Evolutionary conservation across 116 monocot species (phyloP), one percentile per base, ranked within the genome.

Genomic region (Zostera marina): DNA sequence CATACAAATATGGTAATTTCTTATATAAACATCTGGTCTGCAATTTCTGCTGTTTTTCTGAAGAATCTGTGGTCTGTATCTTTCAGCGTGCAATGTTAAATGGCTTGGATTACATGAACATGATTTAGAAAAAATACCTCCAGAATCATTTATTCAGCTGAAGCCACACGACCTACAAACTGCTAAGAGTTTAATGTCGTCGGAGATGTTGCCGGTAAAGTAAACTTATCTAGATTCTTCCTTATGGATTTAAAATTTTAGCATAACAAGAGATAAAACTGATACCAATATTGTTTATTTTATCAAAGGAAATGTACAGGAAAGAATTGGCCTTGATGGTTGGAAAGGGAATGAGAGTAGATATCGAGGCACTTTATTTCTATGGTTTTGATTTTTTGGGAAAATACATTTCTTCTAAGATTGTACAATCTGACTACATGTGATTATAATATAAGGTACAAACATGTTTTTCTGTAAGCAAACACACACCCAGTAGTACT

Each of bases 21-120:
- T 12, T 6, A 15, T 49, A 49, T 16, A 49, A 11, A 2, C 16
- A 4, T n/a, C 48, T 49, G 15, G 19, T 49, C 32, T 32, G 2
- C 16, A 16, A 7, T 16, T n/a, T 19, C 19, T 17, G 11, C 17
- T 49, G 10, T n/a, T 11, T 20, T 15, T 47, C 17, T 47, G 24
- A 24, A 10, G 0, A 10, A 11, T 3, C n/a, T 2, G 2, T 25
- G 26, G 4, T 52, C 10, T 41, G 7, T 15, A 19, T 64, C 12
- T 71, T 71, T 32, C 70, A 96, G 96, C 90, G 44, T 96, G 96
- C 73, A 86, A 96, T 72, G 74, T 89, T 15, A 89, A 85, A 73
- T 96, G 96, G 96, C 66, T 96, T 72, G 96, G 96, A 52, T 26
- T 96, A 12, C 66, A 83, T 67, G 68, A 61, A 66, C 71, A 69